A percentile compares a stretch with the other conserved stretches of the same genome.
phyloP scores from a whole-genome alignment of 1,284 basidiomycete species.

The Microbotryomycetes sp. region DNA sequence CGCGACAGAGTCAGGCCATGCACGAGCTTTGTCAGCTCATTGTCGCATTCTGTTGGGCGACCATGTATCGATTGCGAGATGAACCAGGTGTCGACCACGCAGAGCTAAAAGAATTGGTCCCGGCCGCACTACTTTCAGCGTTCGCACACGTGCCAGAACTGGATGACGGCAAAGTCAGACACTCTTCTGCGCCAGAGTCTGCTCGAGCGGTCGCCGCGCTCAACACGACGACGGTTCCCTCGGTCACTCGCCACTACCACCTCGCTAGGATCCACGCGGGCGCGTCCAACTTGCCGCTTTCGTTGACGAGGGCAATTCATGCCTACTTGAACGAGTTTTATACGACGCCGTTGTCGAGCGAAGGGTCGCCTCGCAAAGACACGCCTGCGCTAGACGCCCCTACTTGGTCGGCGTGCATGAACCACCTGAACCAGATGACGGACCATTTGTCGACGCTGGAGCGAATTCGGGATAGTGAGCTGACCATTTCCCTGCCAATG shows the following conservation, averaged over 20 bases:
- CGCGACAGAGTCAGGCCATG: constrained; percentile 5
- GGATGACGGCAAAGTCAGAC: not conserved
- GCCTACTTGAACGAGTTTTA: constrained; percentile 19
- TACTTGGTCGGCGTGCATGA: constrained; percentile 26
- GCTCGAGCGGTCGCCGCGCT: constrained; percentile 7
- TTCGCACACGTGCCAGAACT: constrained; percentile 8
- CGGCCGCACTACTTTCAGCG: constrained; percentile 11
- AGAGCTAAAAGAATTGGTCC: constrained; percentile 17
- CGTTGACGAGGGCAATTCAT: constrained; percentile 20
- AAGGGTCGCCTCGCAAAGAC: not conserved
- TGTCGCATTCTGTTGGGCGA: constrained; percentile 23
- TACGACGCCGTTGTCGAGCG: constrained; percentile 5
- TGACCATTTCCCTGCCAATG: not conserved
- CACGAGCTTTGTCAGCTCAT: constrained; percentile 17
- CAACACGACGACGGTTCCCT: constrained; percentile 3
- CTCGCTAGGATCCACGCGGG: not conserved
- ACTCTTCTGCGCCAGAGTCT: constrained; percentile 11
- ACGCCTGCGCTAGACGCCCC: constrained; percentile 17
- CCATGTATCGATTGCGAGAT: constrained; percentile 28
- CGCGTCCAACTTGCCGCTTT: constrained; percentile 23
- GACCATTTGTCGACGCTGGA: constrained; percentile 33
- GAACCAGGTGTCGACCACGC: constrained; percentile 15
- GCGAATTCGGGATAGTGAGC: constrained; percentile 32
- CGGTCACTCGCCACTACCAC: not conserved
- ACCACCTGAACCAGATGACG: constrained; percentile 23